Evolutionary conservation across 2,329 filamentous ascomycete species (phyloP), one percentile per base, ranked within the genome.

Genomic region (Sarocladium strictum): DNA sequence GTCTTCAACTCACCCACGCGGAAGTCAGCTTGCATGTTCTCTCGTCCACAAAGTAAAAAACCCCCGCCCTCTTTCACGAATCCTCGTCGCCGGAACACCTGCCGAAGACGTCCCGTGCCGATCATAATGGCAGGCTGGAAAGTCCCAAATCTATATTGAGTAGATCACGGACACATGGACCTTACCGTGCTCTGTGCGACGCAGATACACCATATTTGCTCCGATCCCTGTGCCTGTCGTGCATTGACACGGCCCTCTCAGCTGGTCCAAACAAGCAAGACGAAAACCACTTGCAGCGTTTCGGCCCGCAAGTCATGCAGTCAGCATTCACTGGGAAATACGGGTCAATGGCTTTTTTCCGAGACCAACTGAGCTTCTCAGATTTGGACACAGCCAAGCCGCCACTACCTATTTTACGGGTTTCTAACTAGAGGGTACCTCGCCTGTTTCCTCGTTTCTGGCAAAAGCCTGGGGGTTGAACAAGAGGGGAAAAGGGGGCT

Each of bases 101-200:
- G 26, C 47, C 47, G 43, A 49, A 19, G 4, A 17, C 26, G 17
- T 12, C 14, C 43, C 43, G 43, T 19, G 43, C 21, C 43, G 47
- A 51, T 51, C 47, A 51, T 35, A 51, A 51, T 33, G 26, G 27
- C 47, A 51, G 19, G 15, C 15, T 51, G 47, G 6, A 15, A 51
- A 11, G 26, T 35, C 26, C 21, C 15, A 51, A 15, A 15, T 51
- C 26, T 29, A 49, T 27, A 27, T 49, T 21, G 24, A 49, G 10
- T 24, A 17, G 7, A 7, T 32, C 23, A 3, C 43, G 23, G n/a
- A n/a, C n/a, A n/a, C n/a, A n/a, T 27, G 24, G 23, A 10, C 43
- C 43, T 43, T 24, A 19, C 15, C 7, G 40, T 47, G 47, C 11
- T 24, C 29, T 51, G 47, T 51, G 47, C 47, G n/a, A 51, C 27